These are phyloP conservation scores for Ceratocystis colombiana DNA, from an alignment of 2,329 filamentous ascomycete genomes.

Conservation along the genomic window DNA sequence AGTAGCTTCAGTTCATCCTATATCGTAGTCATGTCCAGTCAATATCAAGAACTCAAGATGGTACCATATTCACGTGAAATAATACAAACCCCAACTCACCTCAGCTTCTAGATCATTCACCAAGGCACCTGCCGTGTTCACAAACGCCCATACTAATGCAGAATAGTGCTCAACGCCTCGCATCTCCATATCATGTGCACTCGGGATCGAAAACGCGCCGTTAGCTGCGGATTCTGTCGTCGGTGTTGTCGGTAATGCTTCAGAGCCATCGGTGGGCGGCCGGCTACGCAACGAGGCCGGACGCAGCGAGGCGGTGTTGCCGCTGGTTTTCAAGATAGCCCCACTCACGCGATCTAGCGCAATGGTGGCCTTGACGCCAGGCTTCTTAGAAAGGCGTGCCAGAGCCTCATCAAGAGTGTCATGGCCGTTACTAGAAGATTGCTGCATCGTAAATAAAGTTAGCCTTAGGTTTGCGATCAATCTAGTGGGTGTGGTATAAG, in stretches of 20 bases:
- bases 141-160: conserved; percentile 64
- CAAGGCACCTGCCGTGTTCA: conserved; percentile 57
- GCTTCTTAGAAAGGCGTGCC: conserved; percentile 62
- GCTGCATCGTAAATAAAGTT: not conserved
- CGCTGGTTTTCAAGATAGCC: conserved; percentile 64
- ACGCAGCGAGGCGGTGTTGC: conserved; percentile 51
- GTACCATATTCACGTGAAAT: not conserved
- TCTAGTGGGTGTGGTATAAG: not conserved
- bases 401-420: conserved; percentile 57
- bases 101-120: conserved; percentile 65
- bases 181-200: conserved; percentile 40
- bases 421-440: conserved; percentile 31
- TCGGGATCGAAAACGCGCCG: conserved; percentile 28
- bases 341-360: conserved; percentile 63
- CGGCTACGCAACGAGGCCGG: conserved; percentile 31
- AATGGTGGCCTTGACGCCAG: conserved; percentile 67
- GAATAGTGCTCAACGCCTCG: conserved; percentile 63
- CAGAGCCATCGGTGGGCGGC: conserved; percentile 21
- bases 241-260: conserved; percentile 28
- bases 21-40: conserved; percentile 8
- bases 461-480: conserved; percentile 4
- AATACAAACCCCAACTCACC: conserved; percentile 35
- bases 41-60: not conserved
- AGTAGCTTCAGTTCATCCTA: conserved; percentile 69
- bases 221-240: conserved; percentile 31